Evolutionary conservation across 495 filamentous ascomycete genomes (phyloP).

Genomic region (Tuber borchii): DNA sequence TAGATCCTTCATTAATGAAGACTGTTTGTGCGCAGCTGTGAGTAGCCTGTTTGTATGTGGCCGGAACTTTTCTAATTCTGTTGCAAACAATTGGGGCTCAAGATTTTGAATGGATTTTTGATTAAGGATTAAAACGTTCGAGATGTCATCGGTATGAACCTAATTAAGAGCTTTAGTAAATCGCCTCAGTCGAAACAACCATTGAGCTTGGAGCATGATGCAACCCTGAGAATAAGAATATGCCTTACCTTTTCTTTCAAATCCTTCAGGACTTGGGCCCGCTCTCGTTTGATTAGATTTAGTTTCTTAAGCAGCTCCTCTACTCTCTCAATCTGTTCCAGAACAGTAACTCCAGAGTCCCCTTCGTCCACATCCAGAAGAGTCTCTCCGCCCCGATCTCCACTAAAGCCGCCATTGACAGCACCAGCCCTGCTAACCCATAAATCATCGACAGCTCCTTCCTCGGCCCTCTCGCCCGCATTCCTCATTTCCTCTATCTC

Average conservation of each 20-base stretch:
- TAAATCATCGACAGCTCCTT: constrained; percentile 49
- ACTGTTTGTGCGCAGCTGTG: constrained; percentile 89
- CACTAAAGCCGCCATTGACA: constrained; percentile 47
- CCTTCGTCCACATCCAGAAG: constrained; percentile 87
- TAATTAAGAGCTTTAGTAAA: constrained; percentile 46
- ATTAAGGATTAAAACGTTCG: constrained; percentile 91
- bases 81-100: constrained; percentile 83
- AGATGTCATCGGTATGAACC: constrained; percentile 95
- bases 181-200: background rate
- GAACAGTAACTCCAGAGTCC: constrained; percentile 67
- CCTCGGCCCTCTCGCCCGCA: constrained; percentile 76
- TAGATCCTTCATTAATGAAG: constrained; percentile 87
- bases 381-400: constrained; percentile 60
- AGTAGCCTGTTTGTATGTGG: constrained; percentile 86
- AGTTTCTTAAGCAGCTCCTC: constrained; percentile 89
- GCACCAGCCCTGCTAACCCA: constrained; percentile 42
- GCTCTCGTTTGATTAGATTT: constrained; percentile 82
- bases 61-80: constrained; percentile 91
- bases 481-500: constrained; percentile 95
- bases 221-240: background rate
- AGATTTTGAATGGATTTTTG: constrained; percentile 87
- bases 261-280: constrained; percentile 87
- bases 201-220: constrained; percentile 15
- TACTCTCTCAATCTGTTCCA: constrained; percentile 80
- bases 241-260: constrained; percentile 82